These are phyloP conservation scores for Chaetomiaceae sp. DNA, from an alignment of 2,329 filamentous ascomycete species.

Conservation along the genomic window DNA sequence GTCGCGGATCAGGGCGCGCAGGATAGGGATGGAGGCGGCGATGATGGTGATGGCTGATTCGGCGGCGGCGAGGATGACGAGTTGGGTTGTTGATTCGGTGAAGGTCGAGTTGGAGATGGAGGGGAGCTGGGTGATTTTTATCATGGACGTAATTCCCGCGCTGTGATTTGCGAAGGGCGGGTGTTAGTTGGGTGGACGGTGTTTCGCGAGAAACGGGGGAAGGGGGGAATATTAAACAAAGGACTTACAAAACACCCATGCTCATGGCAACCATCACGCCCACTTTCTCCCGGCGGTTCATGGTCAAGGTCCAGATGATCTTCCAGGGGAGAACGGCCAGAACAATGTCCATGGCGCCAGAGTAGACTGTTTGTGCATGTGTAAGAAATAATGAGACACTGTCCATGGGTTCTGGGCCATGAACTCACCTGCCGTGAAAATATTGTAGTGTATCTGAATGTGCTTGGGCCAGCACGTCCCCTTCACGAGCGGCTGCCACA, in stretches of 20 bases:
- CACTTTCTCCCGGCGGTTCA: constrained; percentile 38
- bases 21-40: constrained; percentile 24
- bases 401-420: too few relatives aligned
- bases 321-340: constrained; percentile 39
- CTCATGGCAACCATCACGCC: constrained; percentile 40
- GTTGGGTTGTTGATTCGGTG: constrained; percentile 20
- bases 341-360: constrained; percentile 32
- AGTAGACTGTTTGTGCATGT: constrained; percentile 16
- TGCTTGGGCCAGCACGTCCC: constrained; percentile 32
- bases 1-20: constrained; percentile 23
- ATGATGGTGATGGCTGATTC: constrained; percentile 25
- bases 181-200: not conserved
- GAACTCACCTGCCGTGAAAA: constrained; percentile 29
- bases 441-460: constrained; percentile 30
- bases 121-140: constrained; percentile 25
- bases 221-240: too few relatives aligned
- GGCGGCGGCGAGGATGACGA: constrained; percentile 22
- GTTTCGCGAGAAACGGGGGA: not conserved
- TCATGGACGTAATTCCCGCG: constrained; percentile 25
- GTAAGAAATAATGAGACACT: not conserved
- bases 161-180: too few relatives aligned
- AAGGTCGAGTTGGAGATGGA: constrained; percentile 22
- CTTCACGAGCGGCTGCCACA: constrained; percentile 25
- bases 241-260: constrained; percentile 36
- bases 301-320: constrained; percentile 37